These are phyloP conservation scores for Prillingera fragicola DNA, from an alignment of 1,284 basidiomycete species.

Conservation along the genomic window DNA sequence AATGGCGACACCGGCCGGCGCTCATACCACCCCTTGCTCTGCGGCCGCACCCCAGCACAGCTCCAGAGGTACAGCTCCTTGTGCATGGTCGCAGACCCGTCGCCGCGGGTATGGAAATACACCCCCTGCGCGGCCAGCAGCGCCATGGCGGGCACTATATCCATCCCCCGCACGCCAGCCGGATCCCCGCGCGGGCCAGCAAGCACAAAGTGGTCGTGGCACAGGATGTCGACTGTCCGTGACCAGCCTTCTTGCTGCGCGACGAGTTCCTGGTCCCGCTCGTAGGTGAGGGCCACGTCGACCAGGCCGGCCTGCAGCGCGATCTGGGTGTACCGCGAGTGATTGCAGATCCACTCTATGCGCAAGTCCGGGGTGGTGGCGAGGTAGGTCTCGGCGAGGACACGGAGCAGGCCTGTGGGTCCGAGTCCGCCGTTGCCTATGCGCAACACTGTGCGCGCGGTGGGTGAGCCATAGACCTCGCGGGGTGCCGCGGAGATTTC, in stretches of 20 bases:
- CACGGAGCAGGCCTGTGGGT: not conserved
- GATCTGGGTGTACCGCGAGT: conserved; percentile 1
- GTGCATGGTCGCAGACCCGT: conserved; percentile 8
- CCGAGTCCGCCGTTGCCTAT: conserved; percentile 6
- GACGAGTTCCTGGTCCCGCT: not conserved
- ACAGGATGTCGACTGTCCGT: not conserved
- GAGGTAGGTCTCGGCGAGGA: not conserved
- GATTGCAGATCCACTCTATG: conserved; percentile 7
- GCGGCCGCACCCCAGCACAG: not conserved
- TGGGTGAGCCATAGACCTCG: conserved; percentile 1
- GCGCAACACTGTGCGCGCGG: not conserved
- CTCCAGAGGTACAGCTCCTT: conserved; percentile 1
- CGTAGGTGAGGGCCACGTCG: conserved; percentile 4
- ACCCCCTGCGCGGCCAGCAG: not conserved
- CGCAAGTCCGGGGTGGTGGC: not conserved
- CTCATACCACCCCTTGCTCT: not conserved
- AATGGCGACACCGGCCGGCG: not conserved
- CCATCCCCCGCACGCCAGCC: not conserved
- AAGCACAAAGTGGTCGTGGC: conserved; percentile 5
- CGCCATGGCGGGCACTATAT: not conserved
- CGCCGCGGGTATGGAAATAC: conserved; percentile 5
- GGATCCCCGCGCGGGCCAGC: conserved; percentile 1
- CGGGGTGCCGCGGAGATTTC: not conserved
- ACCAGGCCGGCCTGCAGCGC: conserved; percentile 3
- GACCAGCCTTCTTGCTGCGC: conserved; percentile 4